Evolutionary conservation across 2,329 filamentous ascomycete species (phyloP).

Genomic region (Dothidotthia symphoricarpi): DNA sequence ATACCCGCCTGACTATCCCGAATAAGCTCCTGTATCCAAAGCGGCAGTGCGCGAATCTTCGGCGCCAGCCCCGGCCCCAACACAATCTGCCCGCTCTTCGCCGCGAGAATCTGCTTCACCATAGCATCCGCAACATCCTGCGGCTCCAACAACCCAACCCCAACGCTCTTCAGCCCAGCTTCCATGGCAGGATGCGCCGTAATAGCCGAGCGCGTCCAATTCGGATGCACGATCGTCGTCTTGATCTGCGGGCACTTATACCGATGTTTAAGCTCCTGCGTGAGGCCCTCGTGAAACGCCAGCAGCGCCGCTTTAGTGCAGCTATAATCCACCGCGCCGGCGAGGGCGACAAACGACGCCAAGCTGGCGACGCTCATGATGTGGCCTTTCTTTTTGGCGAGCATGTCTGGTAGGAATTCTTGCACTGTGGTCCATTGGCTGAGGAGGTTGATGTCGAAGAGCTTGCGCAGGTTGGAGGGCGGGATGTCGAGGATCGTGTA

Average conservation of each 20-base stretch:
- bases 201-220: conserved; percentile 44
- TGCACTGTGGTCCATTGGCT: conserved; percentile 41
- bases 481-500: conserved; percentile 34
- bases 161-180: conserved; percentile 31
- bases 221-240: conserved; percentile 45
- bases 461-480: conserved; percentile 21
- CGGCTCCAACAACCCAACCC: conserved; percentile 40
- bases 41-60: conserved; percentile 29
- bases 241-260: conserved; percentile 46
- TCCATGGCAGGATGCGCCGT: conserved; percentile 28
- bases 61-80: conserved; percentile 32
- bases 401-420: conserved; percentile 41
- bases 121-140: conserved; percentile 45
- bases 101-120: conserved; percentile 45
- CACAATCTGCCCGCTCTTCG: conserved; percentile 44
- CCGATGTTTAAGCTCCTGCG: conserved; percentile 44
- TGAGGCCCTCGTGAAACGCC: conserved; percentile 39
- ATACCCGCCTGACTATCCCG: conserved; percentile 32
- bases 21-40: conserved; percentile 37
- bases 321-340: conserved; percentile 37
- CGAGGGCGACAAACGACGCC: conserved; percentile 33
- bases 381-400: conserved; percentile 38
- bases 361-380: conserved; percentile 39
- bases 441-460: conserved; percentile 39
- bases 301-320: conserved; percentile 36